These are phyloP conservation scores for Sechiopsis laciniata DNA, from an alignment of 306 rosid genomes.

Conservation along the genomic window DNA sequence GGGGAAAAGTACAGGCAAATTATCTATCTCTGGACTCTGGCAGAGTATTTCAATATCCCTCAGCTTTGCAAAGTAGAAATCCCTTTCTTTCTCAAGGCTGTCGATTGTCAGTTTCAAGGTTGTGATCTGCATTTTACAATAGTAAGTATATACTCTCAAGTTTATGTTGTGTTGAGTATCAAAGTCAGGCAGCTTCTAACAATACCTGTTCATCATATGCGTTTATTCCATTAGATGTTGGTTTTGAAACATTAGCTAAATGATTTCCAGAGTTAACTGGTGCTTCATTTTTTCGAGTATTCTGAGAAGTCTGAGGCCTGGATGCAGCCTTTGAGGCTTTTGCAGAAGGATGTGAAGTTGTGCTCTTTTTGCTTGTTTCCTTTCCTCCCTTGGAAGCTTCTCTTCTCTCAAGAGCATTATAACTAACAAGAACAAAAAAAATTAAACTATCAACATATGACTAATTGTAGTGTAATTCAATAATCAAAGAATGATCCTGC, in stretches of 20 bases:
- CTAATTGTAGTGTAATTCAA: neutral
- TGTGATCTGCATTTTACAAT: constrained; percentile 55
- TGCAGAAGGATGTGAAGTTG: constrained; percentile 52
- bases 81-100: constrained; percentile 94
- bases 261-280: constrained; percentile 44
- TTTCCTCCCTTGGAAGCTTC: constrained; percentile 77
- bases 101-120: constrained; percentile 80
- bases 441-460: neutral
- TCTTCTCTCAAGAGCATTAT: constrained; percentile 82
- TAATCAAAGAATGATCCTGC: neutral
- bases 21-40: constrained; percentile 71
- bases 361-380: constrained; percentile 58
- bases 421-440: constrained; percentile 37
- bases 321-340: constrained; percentile 48
- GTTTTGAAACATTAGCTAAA: constrained; percentile 36
- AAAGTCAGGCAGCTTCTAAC: neutral
- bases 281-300: constrained; percentile 60
- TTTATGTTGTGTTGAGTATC: neutral
- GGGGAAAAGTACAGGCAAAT: constrained; percentile 43
- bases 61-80: constrained; percentile 79
- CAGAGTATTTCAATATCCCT: constrained; percentile 90
- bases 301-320: constrained; percentile 56
- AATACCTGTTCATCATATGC: constrained; percentile 72
- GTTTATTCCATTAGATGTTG: constrained; percentile 41
- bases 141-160: neutral